These are phyloP conservation scores for Cinnamomum micranthum DNA, from an alignment of 164 flowering plant species.

Conservation along the genomic window DNA sequence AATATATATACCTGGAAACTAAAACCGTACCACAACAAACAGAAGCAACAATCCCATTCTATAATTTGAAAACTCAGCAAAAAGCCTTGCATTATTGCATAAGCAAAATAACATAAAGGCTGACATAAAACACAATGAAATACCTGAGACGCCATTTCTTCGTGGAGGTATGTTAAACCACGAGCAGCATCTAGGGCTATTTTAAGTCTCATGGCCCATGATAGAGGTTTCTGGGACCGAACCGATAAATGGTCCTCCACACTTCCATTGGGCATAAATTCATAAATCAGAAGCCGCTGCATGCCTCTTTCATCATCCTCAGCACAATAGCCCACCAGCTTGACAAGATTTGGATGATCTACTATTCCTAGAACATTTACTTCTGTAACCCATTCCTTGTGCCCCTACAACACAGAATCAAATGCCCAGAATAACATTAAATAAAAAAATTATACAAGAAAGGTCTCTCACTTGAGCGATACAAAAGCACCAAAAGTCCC, in stretches of 20 bases:
- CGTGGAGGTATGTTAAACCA: conserved; percentile 84
- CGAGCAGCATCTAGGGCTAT: conserved; percentile 89
- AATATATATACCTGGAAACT: too few species aligned
- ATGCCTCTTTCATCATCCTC: conserved; percentile 96
- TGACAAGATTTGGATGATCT: conserved; percentile 93
- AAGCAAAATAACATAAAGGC: neutral
- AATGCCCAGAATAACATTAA: neutral
- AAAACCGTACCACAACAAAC: too few species aligned
- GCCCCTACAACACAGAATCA: conserved; percentile 48
- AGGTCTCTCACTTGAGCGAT: too few species aligned
- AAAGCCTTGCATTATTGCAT: too few species aligned
- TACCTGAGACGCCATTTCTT: conserved; percentile 95
- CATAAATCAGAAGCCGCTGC: conserved; percentile 79
- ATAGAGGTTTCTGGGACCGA: conserved; percentile 40
- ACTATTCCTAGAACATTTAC: conserved; percentile 90
- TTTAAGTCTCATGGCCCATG: conserved; percentile 82
- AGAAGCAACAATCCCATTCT: too few species aligned
- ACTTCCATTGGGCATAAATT: conserved; percentile 82
- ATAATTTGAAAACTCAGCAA: too few species aligned
- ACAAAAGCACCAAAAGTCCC: neutral
- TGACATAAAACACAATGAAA: neutral
- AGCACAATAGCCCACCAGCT: conserved; percentile 85
- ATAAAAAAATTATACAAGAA: neutral
- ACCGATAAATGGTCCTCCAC: conserved; percentile 72
- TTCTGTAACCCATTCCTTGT: conserved; percentile 98